Conservation (phyloP, 805 yeast genomes). For the Yamadazyma sp. region DNA sequence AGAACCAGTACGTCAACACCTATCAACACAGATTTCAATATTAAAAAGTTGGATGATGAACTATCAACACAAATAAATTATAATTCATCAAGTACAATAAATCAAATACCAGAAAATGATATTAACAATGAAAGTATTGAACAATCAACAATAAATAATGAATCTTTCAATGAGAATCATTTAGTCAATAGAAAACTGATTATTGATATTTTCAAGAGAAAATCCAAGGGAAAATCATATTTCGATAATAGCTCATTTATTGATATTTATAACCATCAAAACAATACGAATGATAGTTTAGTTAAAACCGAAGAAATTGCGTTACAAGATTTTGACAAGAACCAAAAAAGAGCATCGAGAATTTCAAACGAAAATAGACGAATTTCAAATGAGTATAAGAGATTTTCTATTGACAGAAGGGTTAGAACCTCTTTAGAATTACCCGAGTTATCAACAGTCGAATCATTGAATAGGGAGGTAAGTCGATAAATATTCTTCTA, state of each 20-base stretch:
- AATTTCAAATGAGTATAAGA: slow-evolving; percentile 6
- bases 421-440: slow-evolving; percentile 15
- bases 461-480: slow-evolving; percentile 8
- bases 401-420: slow-evolving; percentile 6
- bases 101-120: slow-evolving; percentile 5
- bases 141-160: background rate
- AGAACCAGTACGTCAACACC: slow-evolving; percentile 12
- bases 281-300: slow-evolving; percentile 28
- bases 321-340: slow-evolving; percentile 37
- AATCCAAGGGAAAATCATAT: slow-evolving; percentile 24
- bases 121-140: slow-evolving; percentile 2
- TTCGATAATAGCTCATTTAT: slow-evolving; percentile 31
- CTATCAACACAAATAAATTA: slow-evolving; percentile 4
- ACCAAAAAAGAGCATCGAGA: slow-evolving; percentile 19
- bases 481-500: background rate
- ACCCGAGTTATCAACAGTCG: slow-evolving; percentile 13
- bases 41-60: slow-evolving; percentile 6
- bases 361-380: slow-evolving; percentile 17
- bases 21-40: slow-evolving; percentile 7
- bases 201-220: slow-evolving; percentile 30
- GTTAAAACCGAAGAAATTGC: slow-evolving; percentile 51
- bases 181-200: slow-evolving; percentile 28
- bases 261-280: slow-evolving; percentile 27
- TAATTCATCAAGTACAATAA: slow-evolving; percentile 12
- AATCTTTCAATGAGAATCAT: background rate